A percentile compares a stretch with the other conserved stretches of the same genome.
phyloP scores from a whole-genome alignment of 352 stramenopile species.

The Phytophthora sp. region DNA sequence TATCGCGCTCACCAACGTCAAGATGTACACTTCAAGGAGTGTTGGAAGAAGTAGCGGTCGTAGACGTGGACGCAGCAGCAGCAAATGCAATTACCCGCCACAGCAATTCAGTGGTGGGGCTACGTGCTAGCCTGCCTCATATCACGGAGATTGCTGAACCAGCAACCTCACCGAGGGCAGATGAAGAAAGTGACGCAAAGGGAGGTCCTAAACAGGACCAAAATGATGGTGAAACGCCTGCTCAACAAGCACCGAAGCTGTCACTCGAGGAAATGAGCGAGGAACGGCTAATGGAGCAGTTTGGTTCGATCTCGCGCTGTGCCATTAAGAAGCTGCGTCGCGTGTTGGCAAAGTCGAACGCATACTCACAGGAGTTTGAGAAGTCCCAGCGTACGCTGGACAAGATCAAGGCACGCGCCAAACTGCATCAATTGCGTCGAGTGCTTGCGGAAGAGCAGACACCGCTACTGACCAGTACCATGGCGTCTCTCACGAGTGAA shows the following conservation, averaged over 20 bases:
- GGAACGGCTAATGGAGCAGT: constrained; percentile 53
- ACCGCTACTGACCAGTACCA: constrained; percentile 53
- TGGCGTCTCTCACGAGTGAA: constrained; percentile 57
- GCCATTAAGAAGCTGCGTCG: constrained; percentile 65
- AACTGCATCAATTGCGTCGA: constrained; percentile 44
- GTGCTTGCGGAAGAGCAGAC: constrained; percentile 52
- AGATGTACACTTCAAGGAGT: constrained; percentile 5
- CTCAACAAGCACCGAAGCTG: constrained; percentile 20
- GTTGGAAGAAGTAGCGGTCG: constrained; percentile 4
- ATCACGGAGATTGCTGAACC: constrained; percentile 28
- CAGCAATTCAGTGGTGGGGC: constrained; percentile 17
- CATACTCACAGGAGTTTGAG: constrained; percentile 63
- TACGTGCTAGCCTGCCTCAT: constrained; percentile 32
- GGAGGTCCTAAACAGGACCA: constrained; percentile 12
- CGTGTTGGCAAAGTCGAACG: constrained; percentile 64
- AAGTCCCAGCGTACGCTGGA: constrained; percentile 55
- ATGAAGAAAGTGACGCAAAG: constrained; percentile 5
- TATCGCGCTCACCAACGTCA: background rate
- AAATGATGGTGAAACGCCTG: background rate
- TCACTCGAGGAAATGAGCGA: constrained; percentile 69
- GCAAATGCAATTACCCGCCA: constrained; percentile 18
- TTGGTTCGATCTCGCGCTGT: constrained; percentile 50
- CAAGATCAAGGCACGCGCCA: constrained; percentile 54
- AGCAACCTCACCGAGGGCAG: background rate
- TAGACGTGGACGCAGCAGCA: constrained; percentile 1